These are phyloP conservation scores for Fraxinus paxiana DNA, from an alignment of 305 asterid genomes.

Conservation along the genomic window DNA sequence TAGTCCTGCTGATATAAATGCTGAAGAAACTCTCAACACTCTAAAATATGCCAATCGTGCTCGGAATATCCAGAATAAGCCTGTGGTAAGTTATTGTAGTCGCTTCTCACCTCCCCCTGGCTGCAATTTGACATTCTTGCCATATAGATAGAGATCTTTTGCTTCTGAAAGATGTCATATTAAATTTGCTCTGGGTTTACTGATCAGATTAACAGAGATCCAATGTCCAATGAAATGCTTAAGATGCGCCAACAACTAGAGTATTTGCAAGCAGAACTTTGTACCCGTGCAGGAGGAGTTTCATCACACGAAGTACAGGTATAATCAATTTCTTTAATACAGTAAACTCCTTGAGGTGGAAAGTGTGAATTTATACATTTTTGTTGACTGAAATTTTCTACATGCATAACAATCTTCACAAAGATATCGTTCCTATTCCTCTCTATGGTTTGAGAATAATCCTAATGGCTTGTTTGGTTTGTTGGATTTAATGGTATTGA, in stretches of 20 bases:
- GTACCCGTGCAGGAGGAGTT: conserved; percentile 88
- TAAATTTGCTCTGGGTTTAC: conserved; percentile 17
- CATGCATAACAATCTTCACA: neutral
- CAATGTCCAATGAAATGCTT: conserved; percentile 87
- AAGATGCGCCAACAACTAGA: conserved; percentile 98
- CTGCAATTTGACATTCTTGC: conserved; percentile 11
- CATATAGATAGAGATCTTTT: conserved; percentile 1
- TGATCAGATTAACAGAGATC: conserved; percentile 85
- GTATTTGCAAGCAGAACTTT: conserved; percentile 89
- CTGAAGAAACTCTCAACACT: conserved; percentile 97
- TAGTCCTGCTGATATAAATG: conserved; percentile 99
- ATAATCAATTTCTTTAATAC: conserved; percentile 1
- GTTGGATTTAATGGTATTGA: neutral
- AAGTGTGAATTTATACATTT: conserved; percentile 1
- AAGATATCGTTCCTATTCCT: conserved; percentile 3
- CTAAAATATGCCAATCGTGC: conserved; percentile 98
- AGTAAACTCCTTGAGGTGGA: neutral
- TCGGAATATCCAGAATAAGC: conserved; percentile 95
- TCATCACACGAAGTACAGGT: conserved; percentile 83
- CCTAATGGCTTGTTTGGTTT: neutral
- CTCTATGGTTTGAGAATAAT: neutral
- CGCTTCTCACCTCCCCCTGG: neutral
- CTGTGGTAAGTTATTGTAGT: conserved; percentile 56
- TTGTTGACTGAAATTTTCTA: neutral
- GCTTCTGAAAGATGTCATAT: conserved; percentile 19